These are phyloP conservation scores for Heliamphora pulchella DNA, from an alignment of 179 eudicot genomes.

Conservation along the genomic window DNA sequence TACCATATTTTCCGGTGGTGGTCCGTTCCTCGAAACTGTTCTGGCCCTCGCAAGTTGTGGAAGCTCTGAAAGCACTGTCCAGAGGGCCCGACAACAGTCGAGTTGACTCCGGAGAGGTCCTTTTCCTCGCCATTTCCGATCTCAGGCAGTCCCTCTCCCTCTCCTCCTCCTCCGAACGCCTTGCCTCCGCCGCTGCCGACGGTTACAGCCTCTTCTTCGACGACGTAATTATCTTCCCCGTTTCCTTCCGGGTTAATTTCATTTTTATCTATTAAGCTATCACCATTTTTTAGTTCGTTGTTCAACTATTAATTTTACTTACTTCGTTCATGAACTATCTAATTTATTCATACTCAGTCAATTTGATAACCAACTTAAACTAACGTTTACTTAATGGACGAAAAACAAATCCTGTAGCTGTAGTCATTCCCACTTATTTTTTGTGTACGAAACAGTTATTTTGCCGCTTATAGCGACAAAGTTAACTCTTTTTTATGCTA, in stretches of 20 bases:
- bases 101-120: slow-evolving; percentile 72
- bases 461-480: too few species aligned
- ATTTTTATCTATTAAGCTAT: not conserved
- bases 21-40: slow-evolving; percentile 36
- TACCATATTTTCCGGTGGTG: slow-evolving; percentile 43
- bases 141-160: slow-evolving; percentile 65
- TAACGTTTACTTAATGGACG: too few species aligned
- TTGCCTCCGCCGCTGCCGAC: slow-evolving; percentile 36
- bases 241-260: not conserved
- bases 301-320: too few species aligned
- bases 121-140: slow-evolving; percentile 63
- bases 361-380: too few species aligned
- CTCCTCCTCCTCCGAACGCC: slow-evolving; percentile 24
- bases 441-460: too few species aligned
- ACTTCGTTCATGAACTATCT: too few species aligned
- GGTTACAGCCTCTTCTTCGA: slow-evolving; percentile 83
- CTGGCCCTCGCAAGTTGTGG: slow-evolving; percentile 60
- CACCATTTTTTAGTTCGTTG: too few species aligned
- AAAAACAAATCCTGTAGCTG: too few species aligned
- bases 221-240: slow-evolving; percentile 33
- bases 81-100: slow-evolving; percentile 59
- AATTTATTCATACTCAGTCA: too few species aligned
- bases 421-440: too few species aligned
- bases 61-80: slow-evolving; percentile 57
- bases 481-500: too few species aligned